phyloP scores from a whole-genome alignment of 768 basidiomycete genomes.

The Mycena leptocephala region DNA sequence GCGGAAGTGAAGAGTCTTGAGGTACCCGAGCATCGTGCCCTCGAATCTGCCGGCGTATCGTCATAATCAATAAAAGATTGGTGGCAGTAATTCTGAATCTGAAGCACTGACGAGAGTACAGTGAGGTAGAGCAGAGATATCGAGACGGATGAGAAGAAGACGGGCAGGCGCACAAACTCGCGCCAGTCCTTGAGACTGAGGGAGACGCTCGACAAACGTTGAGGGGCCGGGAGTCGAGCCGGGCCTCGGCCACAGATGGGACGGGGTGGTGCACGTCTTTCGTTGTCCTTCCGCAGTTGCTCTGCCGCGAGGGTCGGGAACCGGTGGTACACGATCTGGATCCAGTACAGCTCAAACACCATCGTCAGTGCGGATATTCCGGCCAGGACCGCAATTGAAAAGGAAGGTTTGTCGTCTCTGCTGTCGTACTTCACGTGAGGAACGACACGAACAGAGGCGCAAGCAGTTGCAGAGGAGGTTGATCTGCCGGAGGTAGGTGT shows the following conservation, averaged over 20 bases:
- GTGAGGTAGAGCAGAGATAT: slow-evolving; percentile 64
- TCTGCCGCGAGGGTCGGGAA: slow-evolving; percentile 51
- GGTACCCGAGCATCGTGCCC: slow-evolving; percentile 67
- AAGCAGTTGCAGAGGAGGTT: slow-evolving; percentile 67
- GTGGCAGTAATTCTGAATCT: no score
- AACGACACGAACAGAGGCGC: slow-evolving; percentile 68
- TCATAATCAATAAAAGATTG: neutral
- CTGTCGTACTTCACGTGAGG: slow-evolving; percentile 49
- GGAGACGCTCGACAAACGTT: neutral
- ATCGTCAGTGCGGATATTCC: slow-evolving; percentile 53
- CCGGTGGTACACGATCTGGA: slow-evolving; percentile 54
- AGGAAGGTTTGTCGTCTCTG: slow-evolving; percentile 46
- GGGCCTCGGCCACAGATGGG: neutral
- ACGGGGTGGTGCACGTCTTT: slow-evolving; percentile 9
- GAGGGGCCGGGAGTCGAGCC: neutral
- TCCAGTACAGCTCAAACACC: slow-evolving; percentile 62
- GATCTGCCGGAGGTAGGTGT: slow-evolving; percentile 58
- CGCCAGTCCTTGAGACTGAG: slow-evolving; percentile 50
- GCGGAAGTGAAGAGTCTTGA: slow-evolving; percentile 61
- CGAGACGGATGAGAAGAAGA: slow-evolving; percentile 59
- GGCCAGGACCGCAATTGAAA: slow-evolving; percentile 52
- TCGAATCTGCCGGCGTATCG: slow-evolving; percentile 56
- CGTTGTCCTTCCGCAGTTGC: slow-evolving; percentile 39
- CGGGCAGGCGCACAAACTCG: slow-evolving; percentile 55
- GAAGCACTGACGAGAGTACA: slow-evolving; percentile 50